Conservation (phyloP, 306 rosid species). For the Rosa lucieae region DNA sequence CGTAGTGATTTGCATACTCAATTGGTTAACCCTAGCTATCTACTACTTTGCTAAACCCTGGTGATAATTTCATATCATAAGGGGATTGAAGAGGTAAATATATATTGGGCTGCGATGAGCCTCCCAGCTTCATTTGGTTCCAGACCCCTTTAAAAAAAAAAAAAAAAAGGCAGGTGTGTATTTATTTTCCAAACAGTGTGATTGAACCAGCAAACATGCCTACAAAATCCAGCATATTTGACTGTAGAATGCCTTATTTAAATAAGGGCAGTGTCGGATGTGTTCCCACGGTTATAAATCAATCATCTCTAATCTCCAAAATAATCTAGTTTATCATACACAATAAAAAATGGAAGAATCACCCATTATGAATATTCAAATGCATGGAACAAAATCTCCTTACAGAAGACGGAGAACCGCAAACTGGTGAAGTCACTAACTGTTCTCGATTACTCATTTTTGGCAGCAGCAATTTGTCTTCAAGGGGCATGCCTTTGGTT, state of each 20-base stretch:
- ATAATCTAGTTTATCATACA: background rate
- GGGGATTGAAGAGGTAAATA: background rate
- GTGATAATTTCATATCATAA: background rate
- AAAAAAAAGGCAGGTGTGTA: too few relatives aligned
- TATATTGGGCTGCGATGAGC: background rate
- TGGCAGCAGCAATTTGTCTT: slow-evolving; percentile 50
- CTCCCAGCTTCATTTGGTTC: too few relatives aligned
- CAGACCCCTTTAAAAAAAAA: too few relatives aligned
- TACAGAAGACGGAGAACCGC: background rate
- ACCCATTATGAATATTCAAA: background rate
- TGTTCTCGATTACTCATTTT: slow-evolving; percentile 38
- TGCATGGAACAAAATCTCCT: background rate
- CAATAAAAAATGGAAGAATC: background rate
- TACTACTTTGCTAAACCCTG: background rate
- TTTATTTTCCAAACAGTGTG: background rate
- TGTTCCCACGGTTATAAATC: background rate
- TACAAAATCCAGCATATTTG: background rate
- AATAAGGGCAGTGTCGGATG: background rate
- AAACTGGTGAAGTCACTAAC: background rate
- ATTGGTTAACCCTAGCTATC: background rate
- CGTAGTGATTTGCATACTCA: background rate
- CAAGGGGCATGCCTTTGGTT: slow-evolving; percentile 93
- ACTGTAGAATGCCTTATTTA: slow-evolving; percentile 2
- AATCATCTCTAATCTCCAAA: slow-evolving; percentile 3
- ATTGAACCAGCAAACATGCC: background rate